Evolutionary conservation across 176 grass and related monocot genomes (phyloP), one percentile per base, ranked within the genome.

Genomic region (Alopecurus myosuroides): DNA sequence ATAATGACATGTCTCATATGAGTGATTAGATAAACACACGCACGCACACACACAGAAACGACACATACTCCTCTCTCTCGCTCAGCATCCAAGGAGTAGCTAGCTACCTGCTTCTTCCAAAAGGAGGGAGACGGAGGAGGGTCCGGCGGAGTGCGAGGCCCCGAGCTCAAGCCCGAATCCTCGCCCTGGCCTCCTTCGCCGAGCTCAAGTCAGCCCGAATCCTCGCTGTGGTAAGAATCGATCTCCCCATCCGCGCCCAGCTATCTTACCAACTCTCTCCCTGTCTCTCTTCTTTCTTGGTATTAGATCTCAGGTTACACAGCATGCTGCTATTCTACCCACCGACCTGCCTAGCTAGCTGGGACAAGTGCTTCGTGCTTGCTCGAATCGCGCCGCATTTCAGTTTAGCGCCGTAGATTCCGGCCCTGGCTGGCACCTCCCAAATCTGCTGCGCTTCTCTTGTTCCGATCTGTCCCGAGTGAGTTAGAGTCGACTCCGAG

Each of bases 1-100:
- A 86, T 82, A 77, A 82, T 71, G 78, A 74, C 75, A 55, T 64
- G 67, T 63, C 77, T 65, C 56, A 12, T 19, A 76, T 28, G 29
- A 15, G 50, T 37, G 31, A 35, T 36, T 34, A 77, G 11, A 56
- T 37, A 14, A 30, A 18, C 7, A 70, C 3, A 70, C 11, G 8
- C 22, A 48, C 23, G 10, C 7, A 70, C 3, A 70, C 11, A 18
- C 22, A 48, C 23, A 18, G 14, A 49, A 7, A 74, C 15, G 69
- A 46, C 42, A 49, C 70, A 19, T 30, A 18, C 40, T 30, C 12
- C 55, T 10, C 20, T 34, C 51, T 46, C 69, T 10, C 13, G 0
- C 22, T 57, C 61, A 45, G 79, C 88, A 86, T 86, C 83, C 28
- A 68, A 58, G 30, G 49, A 13, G 41, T 12, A 14, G 52, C 42